Evolutionary conservation across 257 asterid species (phyloP), one percentile per base, ranked within the genome.

Genomic region (Rehmannia glutinosa): DNA sequence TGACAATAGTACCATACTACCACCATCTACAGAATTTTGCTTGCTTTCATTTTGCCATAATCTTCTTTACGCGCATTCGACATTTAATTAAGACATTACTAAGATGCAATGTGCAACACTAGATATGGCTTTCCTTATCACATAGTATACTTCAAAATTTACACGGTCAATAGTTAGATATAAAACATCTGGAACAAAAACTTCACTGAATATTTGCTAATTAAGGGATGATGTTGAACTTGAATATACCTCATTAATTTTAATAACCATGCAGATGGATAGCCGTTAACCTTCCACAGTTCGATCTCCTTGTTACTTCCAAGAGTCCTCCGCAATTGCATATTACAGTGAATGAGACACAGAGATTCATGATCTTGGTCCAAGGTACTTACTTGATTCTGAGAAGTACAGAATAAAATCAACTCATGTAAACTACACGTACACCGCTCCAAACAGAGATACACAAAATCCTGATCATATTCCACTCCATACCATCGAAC

Each of bases 401-500:
- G 69, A 57, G 69, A 76, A 62, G 82, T 64, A 74, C 74, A 80
- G 28, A 62, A 71, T 32, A 75, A 75, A 58, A 87, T 72, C 75
- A 91, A 57, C 24, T 89, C 98, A 46, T 85, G 80, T 61, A 91
- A 79, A 77, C 86, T 91, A 58, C 96, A 91, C 4, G 81, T 68
- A 72, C 98, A 89, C 8, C 94, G 85, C 71, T 91, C 98, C 74
- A 91, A 77, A 47, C 92, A 84, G 27, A 89, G 78, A 76, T 91
- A 91, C 53, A 85, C 82, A 64, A 91, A 91, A 84, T 91, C 98
- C 71, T 72, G 83, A 80, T 91, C 98, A 52, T 81, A 76, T 76
- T 91, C 96, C 69, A 91, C 96, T 11, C 98, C 98, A 16, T 87
- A 66, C 94, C 95, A 91, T 27, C 98, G 82, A 23, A 91, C 92